phyloP scores from a whole-genome alignment of 352 stramenopile genomes.

The Globisporangium echinulatum region DNA sequence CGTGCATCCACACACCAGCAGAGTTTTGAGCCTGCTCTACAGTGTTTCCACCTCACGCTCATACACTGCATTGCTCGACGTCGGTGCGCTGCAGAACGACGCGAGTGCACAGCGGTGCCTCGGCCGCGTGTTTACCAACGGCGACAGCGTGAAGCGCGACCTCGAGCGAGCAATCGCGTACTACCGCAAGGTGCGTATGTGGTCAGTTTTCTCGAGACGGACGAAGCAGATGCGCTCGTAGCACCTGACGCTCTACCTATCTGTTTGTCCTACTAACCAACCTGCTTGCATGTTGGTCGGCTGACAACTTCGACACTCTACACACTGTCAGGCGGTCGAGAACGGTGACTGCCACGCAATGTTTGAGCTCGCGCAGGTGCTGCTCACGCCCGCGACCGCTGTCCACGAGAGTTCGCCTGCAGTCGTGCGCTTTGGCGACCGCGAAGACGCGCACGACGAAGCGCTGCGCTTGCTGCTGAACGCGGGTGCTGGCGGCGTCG shows the following conservation, averaged over 20 bases:
- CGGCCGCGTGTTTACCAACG: constrained; percentile 37
- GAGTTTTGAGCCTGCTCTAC: too few relatives aligned
- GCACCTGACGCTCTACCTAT: too few relatives aligned
- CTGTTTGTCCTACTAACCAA: too few relatives aligned
- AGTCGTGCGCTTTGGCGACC: constrained; percentile 31
- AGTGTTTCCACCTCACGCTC: too few relatives aligned
- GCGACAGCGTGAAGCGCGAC: constrained; percentile 45
- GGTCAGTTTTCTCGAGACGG: not conserved
- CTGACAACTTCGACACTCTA: too few relatives aligned
- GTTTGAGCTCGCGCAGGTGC: constrained; percentile 40
- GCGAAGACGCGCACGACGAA: constrained; percentile 56
- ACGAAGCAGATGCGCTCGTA: too few relatives aligned
- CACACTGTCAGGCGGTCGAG: constrained; percentile 15
- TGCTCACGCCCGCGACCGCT: constrained; percentile 18
- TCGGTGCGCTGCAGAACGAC: constrained; percentile 21
- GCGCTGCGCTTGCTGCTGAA: constrained; percentile 50
- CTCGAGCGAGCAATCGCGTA: constrained; percentile 46
- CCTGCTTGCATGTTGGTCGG: too few relatives aligned
- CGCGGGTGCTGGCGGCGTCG: constrained; percentile 29
- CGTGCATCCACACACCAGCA: too few relatives aligned
- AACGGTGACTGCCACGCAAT: constrained; percentile 42
- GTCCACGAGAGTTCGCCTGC: constrained; percentile 5
- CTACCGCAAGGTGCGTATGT: constrained; percentile 29
- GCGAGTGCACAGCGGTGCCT: constrained; percentile 38
- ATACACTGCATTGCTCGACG: too few relatives aligned